Conservation (phyloP, 495 filamentous ascomycete species). For the Aspergillus hancockii region DNA sequence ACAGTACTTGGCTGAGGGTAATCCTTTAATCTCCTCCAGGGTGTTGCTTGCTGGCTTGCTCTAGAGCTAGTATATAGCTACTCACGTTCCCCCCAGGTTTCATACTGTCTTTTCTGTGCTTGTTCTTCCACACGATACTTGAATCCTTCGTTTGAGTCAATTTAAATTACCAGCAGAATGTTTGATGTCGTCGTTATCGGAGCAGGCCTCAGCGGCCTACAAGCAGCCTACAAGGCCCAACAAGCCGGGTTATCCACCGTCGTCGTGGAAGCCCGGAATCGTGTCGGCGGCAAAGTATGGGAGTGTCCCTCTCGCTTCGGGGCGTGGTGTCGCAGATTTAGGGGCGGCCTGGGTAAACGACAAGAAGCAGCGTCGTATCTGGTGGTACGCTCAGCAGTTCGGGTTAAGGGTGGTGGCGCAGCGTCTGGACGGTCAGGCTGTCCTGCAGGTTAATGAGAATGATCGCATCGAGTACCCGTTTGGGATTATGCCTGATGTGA, state of each 20-base stretch:
- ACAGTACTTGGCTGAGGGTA: no score
- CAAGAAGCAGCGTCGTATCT: conserved; percentile 36
- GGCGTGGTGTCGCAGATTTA: conserved; percentile 36
- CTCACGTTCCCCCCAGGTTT: no score
- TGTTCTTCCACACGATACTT: no score
- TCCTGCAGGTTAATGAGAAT: conserved; percentile 6
- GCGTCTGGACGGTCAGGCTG: conserved; percentile 32
- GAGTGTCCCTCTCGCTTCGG: conserved; percentile 22
- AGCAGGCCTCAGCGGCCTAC: conserved; percentile 50
- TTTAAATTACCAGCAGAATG: no score
- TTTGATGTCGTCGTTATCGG: conserved; percentile 52
- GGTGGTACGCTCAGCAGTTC: conserved; percentile 29
- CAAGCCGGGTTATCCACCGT: conserved; percentile 40
- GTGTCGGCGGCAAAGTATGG: conserved; percentile 54
- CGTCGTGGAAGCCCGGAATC: conserved; percentile 51
- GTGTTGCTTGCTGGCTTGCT: no score
- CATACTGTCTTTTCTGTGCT: no score
- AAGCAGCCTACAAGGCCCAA: conserved; percentile 42
- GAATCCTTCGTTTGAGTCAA: no score
- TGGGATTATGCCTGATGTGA: conserved; percentile 14
- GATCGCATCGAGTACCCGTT: conserved; percentile 11
- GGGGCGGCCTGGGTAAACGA: conserved; percentile 55
- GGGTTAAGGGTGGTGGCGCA: conserved; percentile 27
- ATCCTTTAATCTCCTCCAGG: no score
- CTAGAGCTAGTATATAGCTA: no score